Conservation (phyloP, 1,139 yeast genomes). For the Yamadazyma triangularis region DNA sequence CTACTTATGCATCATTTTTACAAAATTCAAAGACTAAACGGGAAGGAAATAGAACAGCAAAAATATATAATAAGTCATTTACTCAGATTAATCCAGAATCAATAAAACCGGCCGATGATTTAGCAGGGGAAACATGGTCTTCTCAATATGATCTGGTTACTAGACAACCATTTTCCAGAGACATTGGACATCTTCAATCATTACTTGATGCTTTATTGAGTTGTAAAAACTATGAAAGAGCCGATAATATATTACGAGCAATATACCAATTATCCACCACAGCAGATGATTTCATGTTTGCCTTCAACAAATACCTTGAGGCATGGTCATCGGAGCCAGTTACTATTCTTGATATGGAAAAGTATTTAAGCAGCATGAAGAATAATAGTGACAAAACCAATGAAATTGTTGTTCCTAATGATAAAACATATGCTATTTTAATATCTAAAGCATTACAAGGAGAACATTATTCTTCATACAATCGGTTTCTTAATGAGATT, state of each 20-base stretch:
- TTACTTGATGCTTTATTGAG: constrained; percentile 76
- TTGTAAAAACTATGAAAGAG: constrained; percentile 65
- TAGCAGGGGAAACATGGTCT: constrained; percentile 24
- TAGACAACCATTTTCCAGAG: constrained; percentile 48
- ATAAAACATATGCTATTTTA: constrained; percentile 44
- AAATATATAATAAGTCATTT: constrained; percentile 5
- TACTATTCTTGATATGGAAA: constrained; percentile 24
- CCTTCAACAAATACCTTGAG: constrained; percentile 37
- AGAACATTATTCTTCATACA: constrained; percentile 8
- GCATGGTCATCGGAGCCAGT: constrained; percentile 26
- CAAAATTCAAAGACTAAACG: not conserved
- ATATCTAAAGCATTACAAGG: constrained; percentile 23
- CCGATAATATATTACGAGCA: constrained; percentile 61
- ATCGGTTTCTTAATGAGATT: constrained; percentile 19
- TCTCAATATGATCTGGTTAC: constrained; percentile 41
- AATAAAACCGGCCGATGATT: constrained; percentile 1
- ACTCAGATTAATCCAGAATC: constrained; percentile 5
- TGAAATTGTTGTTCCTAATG: constrained; percentile 31
- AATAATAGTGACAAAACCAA: constrained; percentile 17
- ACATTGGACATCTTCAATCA: constrained; percentile 66
- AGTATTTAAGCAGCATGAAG: constrained; percentile 23
- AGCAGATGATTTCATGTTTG: constrained; percentile 28
- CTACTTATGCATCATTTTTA: constrained; percentile 11
- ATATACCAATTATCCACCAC: constrained; percentile 41
- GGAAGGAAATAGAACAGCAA: constrained; percentile 2